phyloP scores from a whole-genome alignment of 495 filamentous ascomycete species.

The Aspergillus campestris region DNA sequence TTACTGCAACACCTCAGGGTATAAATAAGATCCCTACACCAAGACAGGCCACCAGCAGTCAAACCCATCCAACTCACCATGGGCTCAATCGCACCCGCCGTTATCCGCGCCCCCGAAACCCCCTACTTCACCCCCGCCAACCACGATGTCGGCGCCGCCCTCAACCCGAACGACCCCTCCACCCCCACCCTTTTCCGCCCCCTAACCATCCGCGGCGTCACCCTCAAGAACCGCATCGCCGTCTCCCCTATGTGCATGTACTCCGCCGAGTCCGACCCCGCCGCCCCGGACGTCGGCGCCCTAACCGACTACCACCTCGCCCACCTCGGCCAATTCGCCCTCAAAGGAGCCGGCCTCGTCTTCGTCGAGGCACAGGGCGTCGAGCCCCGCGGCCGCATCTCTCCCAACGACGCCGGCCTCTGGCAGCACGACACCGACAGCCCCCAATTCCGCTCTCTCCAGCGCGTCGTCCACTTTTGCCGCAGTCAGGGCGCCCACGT shows the following conservation, averaged over 20 bases:
- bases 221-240: conserved; percentile 63
- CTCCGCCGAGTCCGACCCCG: conserved; percentile 40
- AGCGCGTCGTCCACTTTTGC: conserved; percentile 51
- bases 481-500: conserved; percentile 57
- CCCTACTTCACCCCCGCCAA: conserved; percentile 56
- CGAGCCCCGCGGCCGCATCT: conserved; percentile 59
- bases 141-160: conserved; percentile 41
- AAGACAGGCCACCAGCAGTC: no score
- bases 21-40: no score
- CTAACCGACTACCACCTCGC: conserved; percentile 64
- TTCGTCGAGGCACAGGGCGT: conserved; percentile 65
- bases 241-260: conserved; percentile 57
- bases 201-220: conserved; percentile 56
- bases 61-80: no score
- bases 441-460: conserved; percentile 54
- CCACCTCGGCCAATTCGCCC: conserved; percentile 52
- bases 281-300: conserved; percentile 45
- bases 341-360: conserved; percentile 55
- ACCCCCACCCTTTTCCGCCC: conserved; percentile 59
- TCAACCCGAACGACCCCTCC: conserved; percentile 26
- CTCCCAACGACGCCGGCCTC: conserved; percentile 58
- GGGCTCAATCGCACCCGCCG: conserved; percentile 3
- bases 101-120: conserved; percentile 11
- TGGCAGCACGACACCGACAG: conserved; percentile 48
- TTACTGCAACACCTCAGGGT: no score